A percentile compares a stretch with the other conserved stretches of the same genome.
These are phyloP conservation scores for Dactylellina haptotyla DNA, from an alignment of 2,329 filamentous ascomycete species.

Conservation along the genomic window DNA sequence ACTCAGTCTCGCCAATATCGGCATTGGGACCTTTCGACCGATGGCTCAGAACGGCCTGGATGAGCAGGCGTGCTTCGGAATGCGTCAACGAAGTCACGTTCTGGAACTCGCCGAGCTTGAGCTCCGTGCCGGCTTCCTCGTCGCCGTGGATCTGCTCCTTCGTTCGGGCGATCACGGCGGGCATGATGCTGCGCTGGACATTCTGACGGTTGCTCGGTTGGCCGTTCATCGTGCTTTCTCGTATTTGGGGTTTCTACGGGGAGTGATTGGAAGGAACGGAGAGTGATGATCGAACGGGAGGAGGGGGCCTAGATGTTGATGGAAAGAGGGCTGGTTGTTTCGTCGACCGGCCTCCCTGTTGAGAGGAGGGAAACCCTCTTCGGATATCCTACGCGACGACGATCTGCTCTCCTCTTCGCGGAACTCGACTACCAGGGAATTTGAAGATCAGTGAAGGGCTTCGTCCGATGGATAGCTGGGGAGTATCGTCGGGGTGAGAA, in stretches of 20 bases:
- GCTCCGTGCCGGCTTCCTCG: conserved; percentile 82
- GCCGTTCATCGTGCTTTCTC: conserved; percentile 34
- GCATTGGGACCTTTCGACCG: conserved; percentile 78
- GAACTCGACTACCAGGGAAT: not conserved
- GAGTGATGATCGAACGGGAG: conserved; percentile 32
- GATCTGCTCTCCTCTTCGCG: not conserved
- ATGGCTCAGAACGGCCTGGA: conserved; percentile 86
- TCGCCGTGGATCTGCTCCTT: conserved; percentile 78
- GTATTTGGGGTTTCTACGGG: not conserved
- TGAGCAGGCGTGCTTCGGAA: conserved; percentile 89
- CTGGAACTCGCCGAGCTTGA: conserved; percentile 93
- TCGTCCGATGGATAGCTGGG: too few relatives aligned
- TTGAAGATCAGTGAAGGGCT: too few relatives aligned
- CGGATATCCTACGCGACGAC: conserved; percentile 8
- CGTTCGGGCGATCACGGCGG: conserved; percentile 69
- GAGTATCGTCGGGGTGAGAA: not conserved
- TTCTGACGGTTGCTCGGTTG: conserved; percentile 39
- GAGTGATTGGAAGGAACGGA: not conserved
- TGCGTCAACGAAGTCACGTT: conserved; percentile 90
- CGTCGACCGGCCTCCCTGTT: too few relatives aligned
- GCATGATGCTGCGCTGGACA: conserved; percentile 29
- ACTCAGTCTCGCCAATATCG: conserved; percentile 85
- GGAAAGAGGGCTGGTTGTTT: not conserved
- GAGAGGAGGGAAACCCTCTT: conserved; percentile 34
- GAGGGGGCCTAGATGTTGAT: not conserved